Evolutionary conservation across 202 grass and related monocot species (phyloP).

Genomic region (Setaria viridis): DNA sequence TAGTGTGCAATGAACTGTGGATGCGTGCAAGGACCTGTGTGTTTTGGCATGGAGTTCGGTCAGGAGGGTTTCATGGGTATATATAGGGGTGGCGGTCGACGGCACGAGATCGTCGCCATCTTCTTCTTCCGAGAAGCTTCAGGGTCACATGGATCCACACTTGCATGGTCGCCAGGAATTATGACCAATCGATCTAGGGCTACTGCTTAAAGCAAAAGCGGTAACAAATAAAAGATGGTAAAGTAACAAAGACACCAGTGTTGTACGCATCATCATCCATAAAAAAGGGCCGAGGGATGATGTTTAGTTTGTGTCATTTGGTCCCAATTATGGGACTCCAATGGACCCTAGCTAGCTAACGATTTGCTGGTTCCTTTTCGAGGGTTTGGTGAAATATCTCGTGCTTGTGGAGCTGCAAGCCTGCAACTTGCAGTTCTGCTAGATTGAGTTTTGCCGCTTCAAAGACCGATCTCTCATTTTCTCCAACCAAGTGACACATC

Average conservation of each 20-base stretch:
- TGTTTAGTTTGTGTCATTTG: conserved; percentile 25
- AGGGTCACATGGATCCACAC: conserved; percentile 46
- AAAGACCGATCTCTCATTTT: conserved; percentile 8
- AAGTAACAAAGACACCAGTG: conserved; percentile 37
- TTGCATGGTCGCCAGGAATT: conserved; percentile 46
- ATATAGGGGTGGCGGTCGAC: conserved; percentile 55
- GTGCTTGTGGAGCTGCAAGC: conserved; percentile 1
- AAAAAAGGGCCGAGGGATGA: background rate
- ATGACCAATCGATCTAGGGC: background rate
- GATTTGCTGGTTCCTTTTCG: conserved; percentile 9
- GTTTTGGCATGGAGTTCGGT: conserved; percentile 78
- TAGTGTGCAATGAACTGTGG: background rate
- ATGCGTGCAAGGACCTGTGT: conserved; percentile 7
- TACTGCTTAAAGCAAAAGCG: conserved; percentile 51
- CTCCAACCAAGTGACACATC: background rate
- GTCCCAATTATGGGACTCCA: conserved; percentile 20
- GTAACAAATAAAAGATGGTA: conserved; percentile 33
- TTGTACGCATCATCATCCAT: background rate
- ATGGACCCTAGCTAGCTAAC: background rate
- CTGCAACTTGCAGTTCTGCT: conserved; percentile 31
- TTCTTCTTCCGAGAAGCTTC: conserved; percentile 54
- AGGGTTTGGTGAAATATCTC: conserved; percentile 29
- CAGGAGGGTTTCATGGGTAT: conserved; percentile 50
- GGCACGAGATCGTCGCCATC: background rate
- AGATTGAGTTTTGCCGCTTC: conserved; percentile 26